Percentiles rank a stretch among this genome's conserved stretches.
phyloP scores from a whole-genome alignment of 768 basidiomycete species.

The Myochromella boudieri region DNA sequence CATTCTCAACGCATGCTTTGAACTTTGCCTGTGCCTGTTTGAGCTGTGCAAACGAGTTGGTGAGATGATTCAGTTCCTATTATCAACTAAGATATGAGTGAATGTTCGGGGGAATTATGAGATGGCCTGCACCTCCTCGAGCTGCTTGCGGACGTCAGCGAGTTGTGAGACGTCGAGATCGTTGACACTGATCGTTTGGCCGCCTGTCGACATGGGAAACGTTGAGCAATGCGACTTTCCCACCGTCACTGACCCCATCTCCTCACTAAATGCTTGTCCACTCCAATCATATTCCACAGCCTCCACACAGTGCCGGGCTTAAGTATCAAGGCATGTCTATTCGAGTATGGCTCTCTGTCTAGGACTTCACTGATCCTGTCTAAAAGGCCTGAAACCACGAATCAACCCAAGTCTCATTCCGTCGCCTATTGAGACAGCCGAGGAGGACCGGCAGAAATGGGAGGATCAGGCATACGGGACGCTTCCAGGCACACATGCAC shows the following conservation, averaged over 20 bases:
- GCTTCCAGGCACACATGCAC: constrained; percentile 59
- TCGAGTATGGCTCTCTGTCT: neutral
- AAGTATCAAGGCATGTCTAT: constrained; percentile 40
- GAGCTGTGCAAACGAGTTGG: constrained; percentile 88
- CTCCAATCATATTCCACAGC: constrained; percentile 60
- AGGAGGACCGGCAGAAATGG: constrained; percentile 79
- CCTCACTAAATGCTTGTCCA: constrained; percentile 46
- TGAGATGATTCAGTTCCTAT: constrained; percentile 91
- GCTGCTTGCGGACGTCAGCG: constrained; percentile 83
- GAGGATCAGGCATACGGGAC: constrained; percentile 67
- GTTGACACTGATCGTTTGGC: constrained; percentile 73
- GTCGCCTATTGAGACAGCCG: constrained; percentile 80
- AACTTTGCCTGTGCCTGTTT: constrained; percentile 95
- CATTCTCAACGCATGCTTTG: constrained; percentile 80
- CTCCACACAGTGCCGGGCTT: constrained; percentile 66
- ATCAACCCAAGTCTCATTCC: constrained; percentile 91
- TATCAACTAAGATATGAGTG: constrained; percentile 1
- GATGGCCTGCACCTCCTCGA: constrained; percentile 74
- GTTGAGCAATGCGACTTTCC: too few species aligned
- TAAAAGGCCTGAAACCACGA: constrained; percentile 72
- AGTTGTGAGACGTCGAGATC: constrained; percentile 89
- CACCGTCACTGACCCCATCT: neutral
- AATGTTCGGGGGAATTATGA: constrained; percentile 1
- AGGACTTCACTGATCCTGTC: neutral
- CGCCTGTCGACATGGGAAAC: constrained; percentile 45